These are phyloP conservation scores for Sapria himalayana DNA, from an alignment of 345 rosid species.

Conservation along the genomic window DNA sequence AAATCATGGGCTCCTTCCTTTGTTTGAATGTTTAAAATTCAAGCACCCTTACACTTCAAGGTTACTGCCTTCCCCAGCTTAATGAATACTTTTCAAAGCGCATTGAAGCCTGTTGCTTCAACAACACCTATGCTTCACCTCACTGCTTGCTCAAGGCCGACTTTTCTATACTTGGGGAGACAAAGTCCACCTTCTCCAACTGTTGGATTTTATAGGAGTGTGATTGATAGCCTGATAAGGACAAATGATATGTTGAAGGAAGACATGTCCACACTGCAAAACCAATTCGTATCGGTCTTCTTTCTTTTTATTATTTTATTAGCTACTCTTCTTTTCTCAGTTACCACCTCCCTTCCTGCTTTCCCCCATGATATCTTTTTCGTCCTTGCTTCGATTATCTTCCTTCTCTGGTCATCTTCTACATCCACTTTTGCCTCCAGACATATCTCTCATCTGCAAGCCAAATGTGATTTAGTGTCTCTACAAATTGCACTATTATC, in stretches of 20 bases:
- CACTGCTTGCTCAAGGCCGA: constrained; percentile 24
- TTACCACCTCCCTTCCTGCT: constrained; percentile 38
- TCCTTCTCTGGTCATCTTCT: constrained; percentile 50
- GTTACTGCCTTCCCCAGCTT: constrained; percentile 65
- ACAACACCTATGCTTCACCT: constrained; percentile 5
- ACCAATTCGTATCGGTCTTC: constrained; percentile 48
- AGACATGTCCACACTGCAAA: constrained; percentile 52
- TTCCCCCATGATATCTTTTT: constrained; percentile 60
- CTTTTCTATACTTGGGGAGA: constrained; percentile 40
- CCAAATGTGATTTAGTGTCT: constrained; percentile 53
- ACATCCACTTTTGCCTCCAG: constrained; percentile 40
- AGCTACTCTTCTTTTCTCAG: constrained; percentile 36
- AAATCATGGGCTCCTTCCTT: constrained; percentile 31
- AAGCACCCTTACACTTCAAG: constrained; percentile 37
- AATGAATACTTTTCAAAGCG: constrained; percentile 39
- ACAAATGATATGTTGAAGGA: constrained; percentile 64
- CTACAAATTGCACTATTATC: constrained; percentile 39
- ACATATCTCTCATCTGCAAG: constrained; percentile 71
- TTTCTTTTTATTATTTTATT: constrained; percentile 68
- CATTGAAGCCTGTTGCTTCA: constrained; percentile 29
- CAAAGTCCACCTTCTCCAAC: constrained; percentile 40
- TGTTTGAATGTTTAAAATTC: constrained; percentile 55
- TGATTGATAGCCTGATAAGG: constrained; percentile 65
- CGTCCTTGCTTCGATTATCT: constrained; percentile 51
- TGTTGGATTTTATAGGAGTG: constrained; percentile 44